phyloP scores from a whole-genome alignment of 2,329 filamentous ascomycete species.

The Penicillium concentricum region DNA sequence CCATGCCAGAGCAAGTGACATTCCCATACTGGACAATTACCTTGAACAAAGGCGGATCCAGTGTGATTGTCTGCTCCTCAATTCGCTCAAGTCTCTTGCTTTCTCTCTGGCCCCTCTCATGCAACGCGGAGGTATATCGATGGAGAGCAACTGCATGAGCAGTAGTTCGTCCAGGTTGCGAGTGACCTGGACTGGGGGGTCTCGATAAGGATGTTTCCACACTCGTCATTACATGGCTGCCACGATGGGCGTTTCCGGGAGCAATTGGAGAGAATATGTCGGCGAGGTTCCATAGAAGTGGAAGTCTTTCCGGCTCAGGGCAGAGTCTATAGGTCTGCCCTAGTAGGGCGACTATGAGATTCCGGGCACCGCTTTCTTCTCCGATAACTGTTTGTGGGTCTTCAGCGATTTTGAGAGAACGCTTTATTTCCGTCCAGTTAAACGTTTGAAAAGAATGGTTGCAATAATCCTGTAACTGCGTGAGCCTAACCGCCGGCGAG shows the following conservation, averaged over 20 bases:
- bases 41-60: background rate
- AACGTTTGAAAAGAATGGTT: background rate
- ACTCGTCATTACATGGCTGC: background rate
- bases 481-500: background rate
- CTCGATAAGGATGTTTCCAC: background rate
- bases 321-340: background rate
- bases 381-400: background rate
- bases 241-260: background rate
- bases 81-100: background rate
- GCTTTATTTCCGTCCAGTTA: background rate
- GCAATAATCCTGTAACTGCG: background rate
- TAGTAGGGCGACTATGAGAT: background rate
- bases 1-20: background rate
- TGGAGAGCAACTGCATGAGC: background rate
- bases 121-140: background rate
- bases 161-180: background rate
- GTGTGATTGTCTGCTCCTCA: background rate
- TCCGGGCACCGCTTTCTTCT: background rate
- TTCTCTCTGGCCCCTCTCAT: background rate
- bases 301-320: background rate
- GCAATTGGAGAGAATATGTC: background rate
- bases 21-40: background rate
- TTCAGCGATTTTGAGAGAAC: background rate
- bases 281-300: background rate
- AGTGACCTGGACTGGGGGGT: background rate